A percentile compares a stretch with the other conserved stretches of the same genome.
Conservation (phyloP, 768 basidiomycete species). For the Chlorophyllum brunneum region DNA sequence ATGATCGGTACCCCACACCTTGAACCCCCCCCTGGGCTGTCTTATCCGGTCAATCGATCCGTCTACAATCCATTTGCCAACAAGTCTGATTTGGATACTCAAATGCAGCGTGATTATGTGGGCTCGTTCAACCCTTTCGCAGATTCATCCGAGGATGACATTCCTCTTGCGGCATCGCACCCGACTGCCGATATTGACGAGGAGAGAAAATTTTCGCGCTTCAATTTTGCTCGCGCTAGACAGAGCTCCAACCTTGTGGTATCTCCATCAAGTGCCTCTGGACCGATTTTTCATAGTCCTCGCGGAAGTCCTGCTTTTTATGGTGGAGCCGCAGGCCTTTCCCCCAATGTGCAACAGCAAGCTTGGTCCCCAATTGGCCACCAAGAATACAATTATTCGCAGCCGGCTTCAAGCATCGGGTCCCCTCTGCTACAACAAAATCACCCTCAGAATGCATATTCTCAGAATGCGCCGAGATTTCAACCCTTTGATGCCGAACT, state of each 20-base stretch:
- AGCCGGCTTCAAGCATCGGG: slow-evolving; percentile 27
- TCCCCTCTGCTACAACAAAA: slow-evolving; percentile 49
- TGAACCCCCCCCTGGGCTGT: slow-evolving; percentile 47
- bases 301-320: slow-evolving; percentile 44
- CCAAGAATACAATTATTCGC: slow-evolving; percentile 38
- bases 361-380: slow-evolving; percentile 41
- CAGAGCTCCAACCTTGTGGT: slow-evolving; percentile 62
- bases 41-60: slow-evolving; percentile 45
- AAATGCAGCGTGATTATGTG: slow-evolving; percentile 49
- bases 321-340: slow-evolving; percentile 1
- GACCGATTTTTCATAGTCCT: slow-evolving; percentile 38
- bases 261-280: slow-evolving; percentile 50
- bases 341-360: slow-evolving; percentile 11
- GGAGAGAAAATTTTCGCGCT: slow-evolving; percentile 74
- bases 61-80: slow-evolving; percentile 46
- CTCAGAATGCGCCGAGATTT: slow-evolving; percentile 40
- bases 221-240: slow-evolving; percentile 75
- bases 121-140: slow-evolving; percentile 83
- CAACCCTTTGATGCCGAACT: slow-evolving; percentile 54
- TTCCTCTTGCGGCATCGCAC: slow-evolving; percentile 21
- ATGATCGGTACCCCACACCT: slow-evolving; percentile 25
- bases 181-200: slow-evolving; percentile 44
- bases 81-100: slow-evolving; percentile 19
- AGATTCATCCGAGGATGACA: slow-evolving; percentile 50
- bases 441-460: slow-evolving; percentile 34